Base-by-base conservation (phyloP, 2,329 filamentous ascomycete genomes). In the Beauveria caledonica region DNA sequence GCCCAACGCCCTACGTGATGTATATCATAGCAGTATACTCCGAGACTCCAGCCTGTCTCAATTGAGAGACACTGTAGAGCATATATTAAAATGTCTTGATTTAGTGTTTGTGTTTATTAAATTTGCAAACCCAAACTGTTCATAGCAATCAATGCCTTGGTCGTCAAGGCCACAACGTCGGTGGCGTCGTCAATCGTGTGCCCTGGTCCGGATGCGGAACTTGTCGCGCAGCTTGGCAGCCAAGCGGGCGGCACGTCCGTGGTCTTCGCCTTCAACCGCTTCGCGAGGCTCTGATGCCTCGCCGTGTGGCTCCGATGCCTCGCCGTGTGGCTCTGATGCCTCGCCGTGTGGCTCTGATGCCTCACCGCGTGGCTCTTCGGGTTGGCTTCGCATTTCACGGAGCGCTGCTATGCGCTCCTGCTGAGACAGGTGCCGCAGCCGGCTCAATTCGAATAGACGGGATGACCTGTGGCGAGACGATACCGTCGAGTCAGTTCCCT, bases 401-500 rank as follows among this genome's bases (percentile, higher is more conserved):
- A 87, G 74, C 6, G 78, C 80, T 59, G 80, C 82, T 58, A 87
- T 83, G n/a, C 83, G 81, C 70, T 87, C 84, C 64, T 86, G 81
- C 3, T 79, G 76, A 0, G 83, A 75, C n/a, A 83, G 83, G 62
- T 85, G 77, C 11, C 84, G 78, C 19, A 87, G 72, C 49, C 81
- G 73, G 63, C 82, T 78, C 50, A 85, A 73, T 64, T 86, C 83
- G 45, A 86, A 74, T 5, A 86, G 68, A 3, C 83, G 78, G 0
- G 80, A 80, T 5, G 78, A 67, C 23, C 83, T 77, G 44, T 76
- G 73, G 60, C 77, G 76, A 2, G 67, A 62, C 1, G 65, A 61
- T 27, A 72, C 71, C 11, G 66, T 66, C 36, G 70, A 64, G 11
- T 75, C 73, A 40, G 64, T 63, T 51, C 72, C 70, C n/a, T 72